Evolutionary conservation across 805 yeast species (phyloP), one percentile per base, ranked within the genome.

Genomic region (Wickerhamomyces subpelliculosus): DNA sequence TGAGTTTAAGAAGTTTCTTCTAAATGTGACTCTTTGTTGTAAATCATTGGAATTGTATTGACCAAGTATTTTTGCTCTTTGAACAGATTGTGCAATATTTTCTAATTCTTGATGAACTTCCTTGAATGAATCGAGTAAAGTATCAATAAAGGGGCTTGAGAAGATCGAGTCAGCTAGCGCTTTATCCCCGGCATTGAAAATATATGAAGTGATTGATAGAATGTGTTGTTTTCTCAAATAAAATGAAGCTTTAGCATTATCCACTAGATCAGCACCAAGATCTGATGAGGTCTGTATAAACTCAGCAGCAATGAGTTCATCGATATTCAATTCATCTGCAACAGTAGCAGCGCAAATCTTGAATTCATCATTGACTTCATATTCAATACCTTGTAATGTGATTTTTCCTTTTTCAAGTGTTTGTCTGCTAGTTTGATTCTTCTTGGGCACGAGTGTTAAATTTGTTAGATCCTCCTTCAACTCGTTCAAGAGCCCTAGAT

Each of bases 231-330:
- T 70, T 48, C 97, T 72, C 37, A 75, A 62, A 51, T 78, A 84
- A 56, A 74, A 87, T 9, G 77, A 69, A 6, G 83, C 72, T 41
- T 78, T 72, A 1, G 93, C 95, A 17, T 73, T 65, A 46, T 82
- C 88, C 8, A 68, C 44, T 23, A 74, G 55, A 3, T 68, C 61
- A 0, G 69, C 62, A 1, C 83, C 82, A 37, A 49, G 62, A 19
- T 56, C 55, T 16, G 62, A 52, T 4, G 87, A 72, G 42, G 60
- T 56, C 36, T 63, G 72, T 3, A 89, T 66, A 21, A 85, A 54
- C 52, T 87, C 84, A 1, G 94, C 93, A 2, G 85, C 73, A 3
- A 73, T 66, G 22, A 84, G 37, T 55, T 90, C 97, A 58, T 90
- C 95, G 36, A 90, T 64, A 35, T 84, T 67, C 37, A 90, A 66